Conservation (phyloP, 202 grass and related monocot genomes). For the Schoenoplectus triqueter region DNA sequence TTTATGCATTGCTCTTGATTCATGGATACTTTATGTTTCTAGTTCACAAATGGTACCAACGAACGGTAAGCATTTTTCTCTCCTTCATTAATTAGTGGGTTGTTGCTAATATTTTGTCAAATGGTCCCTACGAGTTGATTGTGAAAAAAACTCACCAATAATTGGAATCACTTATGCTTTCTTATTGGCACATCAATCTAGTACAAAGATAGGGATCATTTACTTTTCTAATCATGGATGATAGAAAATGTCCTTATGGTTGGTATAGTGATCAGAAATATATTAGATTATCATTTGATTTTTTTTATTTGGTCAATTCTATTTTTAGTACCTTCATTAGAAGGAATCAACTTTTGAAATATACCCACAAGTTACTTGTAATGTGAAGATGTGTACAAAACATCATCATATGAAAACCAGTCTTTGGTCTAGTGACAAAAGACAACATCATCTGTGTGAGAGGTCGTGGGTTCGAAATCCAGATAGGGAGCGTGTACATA, state of each 20-base stretch:
- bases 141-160: constrained; percentile 9
- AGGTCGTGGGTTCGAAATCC: too few species aligned
- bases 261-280: not conserved
- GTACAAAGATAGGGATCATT: not conserved
- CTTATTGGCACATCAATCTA: constrained; percentile 4
- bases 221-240: constrained; percentile 29
- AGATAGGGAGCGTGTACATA: too few species aligned
- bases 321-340: not conserved
- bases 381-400: not conserved
- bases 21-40: constrained; percentile 95
- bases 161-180: constrained; percentile 14
- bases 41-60: constrained; percentile 72
- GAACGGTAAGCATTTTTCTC: constrained; percentile 58
- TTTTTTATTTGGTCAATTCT: not conserved
- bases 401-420: too few species aligned
- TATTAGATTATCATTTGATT: not conserved
- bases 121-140: constrained; percentile 34
- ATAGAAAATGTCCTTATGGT: not conserved
- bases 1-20: constrained; percentile 68
- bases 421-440: too few species aligned
- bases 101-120: constrained; percentile 21
- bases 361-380: not conserved
- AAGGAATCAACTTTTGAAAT: not conserved
- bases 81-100: not conserved
- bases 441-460: too few species aligned